phyloP scores from a whole-genome alignment of 192 early-diverging fungal genomes.

The Coemansia umbellata region DNA sequence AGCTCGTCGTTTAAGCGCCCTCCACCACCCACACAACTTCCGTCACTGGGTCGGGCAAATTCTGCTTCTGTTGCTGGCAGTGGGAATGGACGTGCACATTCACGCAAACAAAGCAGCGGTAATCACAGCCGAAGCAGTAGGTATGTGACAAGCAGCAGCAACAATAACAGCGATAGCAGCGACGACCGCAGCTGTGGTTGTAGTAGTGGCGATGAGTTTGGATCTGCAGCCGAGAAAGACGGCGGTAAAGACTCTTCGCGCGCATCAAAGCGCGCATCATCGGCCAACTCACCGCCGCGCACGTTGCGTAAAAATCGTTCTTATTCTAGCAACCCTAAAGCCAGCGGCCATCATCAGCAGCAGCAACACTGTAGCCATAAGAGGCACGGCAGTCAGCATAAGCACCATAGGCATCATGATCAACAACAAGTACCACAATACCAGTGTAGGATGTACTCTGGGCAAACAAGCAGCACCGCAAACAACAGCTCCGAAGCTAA shows the following conservation, averaged over 20 bases:
- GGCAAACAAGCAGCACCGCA: not conserved
- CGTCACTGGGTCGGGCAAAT: too few species aligned
- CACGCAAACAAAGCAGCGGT: not conserved
- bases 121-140: not conserved
- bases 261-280: not conserved
- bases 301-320: slow-evolving; percentile 2
- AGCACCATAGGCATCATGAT: not conserved
- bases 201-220: not conserved
- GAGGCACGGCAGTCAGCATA: not conserved
- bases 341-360: not conserved
- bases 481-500: not conserved
- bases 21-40: too few species aligned
- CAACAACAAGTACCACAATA: not conserved
- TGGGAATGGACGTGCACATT: too few species aligned
- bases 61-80: too few species aligned
- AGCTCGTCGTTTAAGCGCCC: slow-evolving; percentile 6
- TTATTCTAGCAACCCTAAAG: not conserved
- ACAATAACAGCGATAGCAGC: not conserved
- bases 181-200: not conserved
- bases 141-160: too few species aligned
- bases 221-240: slow-evolving; percentile 7
- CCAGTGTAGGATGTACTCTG: not conserved
- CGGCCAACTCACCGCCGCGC: not conserved
- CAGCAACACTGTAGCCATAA: not conserved
- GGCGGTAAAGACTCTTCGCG: not conserved